phyloP scores from a whole-genome alignment of 345 rosid species.

The Luvunga scandens region DNA sequence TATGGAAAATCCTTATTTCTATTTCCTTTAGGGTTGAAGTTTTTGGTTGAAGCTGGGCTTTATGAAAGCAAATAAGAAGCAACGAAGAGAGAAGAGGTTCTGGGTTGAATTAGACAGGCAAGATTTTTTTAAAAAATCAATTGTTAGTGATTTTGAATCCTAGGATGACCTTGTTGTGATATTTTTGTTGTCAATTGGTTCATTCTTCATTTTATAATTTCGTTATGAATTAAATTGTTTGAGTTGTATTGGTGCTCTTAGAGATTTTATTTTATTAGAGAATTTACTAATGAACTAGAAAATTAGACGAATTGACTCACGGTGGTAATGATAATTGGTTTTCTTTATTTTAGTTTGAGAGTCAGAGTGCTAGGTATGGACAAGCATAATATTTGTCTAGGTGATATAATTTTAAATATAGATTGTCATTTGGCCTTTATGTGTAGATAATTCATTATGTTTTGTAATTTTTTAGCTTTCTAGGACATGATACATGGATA shows the following conservation, averaged over 20 bases:
- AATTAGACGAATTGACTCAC: not conserved
- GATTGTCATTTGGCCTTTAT: not conserved
- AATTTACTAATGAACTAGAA: not conserved
- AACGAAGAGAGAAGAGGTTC: no score
- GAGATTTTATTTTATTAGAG: not conserved
- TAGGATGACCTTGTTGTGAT: no score
- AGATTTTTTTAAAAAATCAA: not conserved
- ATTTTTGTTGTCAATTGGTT: not conserved
- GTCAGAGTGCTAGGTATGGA: no score
- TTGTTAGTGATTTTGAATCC: not conserved
- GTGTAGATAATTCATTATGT: not conserved
- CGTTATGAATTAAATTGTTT: not conserved
- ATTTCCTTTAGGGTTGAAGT: conserved; percentile 23
- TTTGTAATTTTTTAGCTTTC: not conserved
- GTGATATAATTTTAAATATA: not conserved
- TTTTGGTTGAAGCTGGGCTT: conserved; percentile 46
- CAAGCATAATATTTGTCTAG: not conserved
- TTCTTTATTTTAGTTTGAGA: no score
- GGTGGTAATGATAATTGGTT: no score
- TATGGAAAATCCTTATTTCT: not conserved
- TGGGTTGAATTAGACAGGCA: conserved; percentile 49
- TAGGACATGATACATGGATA: not conserved
- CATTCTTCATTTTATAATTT: not conserved
- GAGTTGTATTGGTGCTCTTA: not conserved
- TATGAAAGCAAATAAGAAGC: conserved; percentile 62